A percentile compares a stretch with the other conserved stretches of the same genome.
Conservation (phyloP, 257 asterid genomes). For the Nicotiana sylvestris region DNA sequence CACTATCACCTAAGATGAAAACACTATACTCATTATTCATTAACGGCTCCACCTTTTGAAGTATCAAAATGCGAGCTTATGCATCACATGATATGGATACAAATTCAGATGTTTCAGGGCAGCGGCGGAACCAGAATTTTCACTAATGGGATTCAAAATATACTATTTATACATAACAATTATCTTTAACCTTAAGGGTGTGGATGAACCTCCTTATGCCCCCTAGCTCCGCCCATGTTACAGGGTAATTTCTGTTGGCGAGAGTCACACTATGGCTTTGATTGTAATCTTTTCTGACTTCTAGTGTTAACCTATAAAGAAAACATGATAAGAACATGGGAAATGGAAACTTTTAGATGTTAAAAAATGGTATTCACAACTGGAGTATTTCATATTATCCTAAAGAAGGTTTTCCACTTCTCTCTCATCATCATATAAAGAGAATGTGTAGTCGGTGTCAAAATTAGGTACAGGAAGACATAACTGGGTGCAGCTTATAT, state of each 20-base stretch:
- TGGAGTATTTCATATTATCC: background rate
- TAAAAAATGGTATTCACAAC: background rate
- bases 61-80: background rate
- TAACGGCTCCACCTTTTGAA: background rate
- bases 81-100: background rate
- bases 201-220: no score
- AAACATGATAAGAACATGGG: background rate
- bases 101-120: background rate
- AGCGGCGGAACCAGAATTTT: no score
- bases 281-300: background rate
- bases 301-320: background rate
- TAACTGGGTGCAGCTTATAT: background rate
- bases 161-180: no score
- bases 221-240: background rate
- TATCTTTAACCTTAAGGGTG: no score
- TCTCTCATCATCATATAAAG: background rate
- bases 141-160: no score
- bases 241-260: background rate
- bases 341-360: background rate
- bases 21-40: background rate
- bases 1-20: background rate
- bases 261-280: background rate
- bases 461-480: background rate
- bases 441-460: background rate
- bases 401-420: background rate